A percentile compares a stretch with the other conserved stretches of the same genome.
Evolutionary conservation across 2,329 filamentous ascomycete genomes (phyloP).

Genomic region (Beauveria pseudobassiana): DNA sequence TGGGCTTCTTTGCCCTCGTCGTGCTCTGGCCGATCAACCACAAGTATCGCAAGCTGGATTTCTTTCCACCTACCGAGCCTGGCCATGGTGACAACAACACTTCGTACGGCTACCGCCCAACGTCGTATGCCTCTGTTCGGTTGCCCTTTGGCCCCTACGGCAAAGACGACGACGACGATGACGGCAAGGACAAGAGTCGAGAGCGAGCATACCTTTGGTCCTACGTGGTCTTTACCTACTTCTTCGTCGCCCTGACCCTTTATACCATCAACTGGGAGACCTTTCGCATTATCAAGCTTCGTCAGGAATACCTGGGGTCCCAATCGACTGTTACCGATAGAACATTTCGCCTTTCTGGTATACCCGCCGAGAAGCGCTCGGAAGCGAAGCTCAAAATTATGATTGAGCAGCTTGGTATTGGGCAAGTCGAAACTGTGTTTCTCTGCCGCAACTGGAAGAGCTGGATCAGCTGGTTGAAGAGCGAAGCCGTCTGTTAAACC

Average conservation of each 20-base stretch:
- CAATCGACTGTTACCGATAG: conserved; percentile 95
- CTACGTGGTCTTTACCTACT: conserved; percentile 88
- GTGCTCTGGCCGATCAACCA: conserved; percentile 83
- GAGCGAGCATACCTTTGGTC: conserved; percentile 67
- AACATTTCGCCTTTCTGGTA: conserved; percentile 84
- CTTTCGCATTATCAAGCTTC: conserved; percentile 71
- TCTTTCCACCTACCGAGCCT: not conserved
- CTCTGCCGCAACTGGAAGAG: conserved; percentile 80
- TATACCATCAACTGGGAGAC: conserved; percentile 82
- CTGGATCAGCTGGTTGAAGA: conserved; percentile 68
- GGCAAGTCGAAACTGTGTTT: conserved; percentile 80
- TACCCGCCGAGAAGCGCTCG: conserved; percentile 69
- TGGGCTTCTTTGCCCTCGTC: conserved; percentile 72
- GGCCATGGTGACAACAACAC: conserved; percentile 1
- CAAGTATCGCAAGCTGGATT: conserved; percentile 37
- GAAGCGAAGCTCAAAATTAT: conserved; percentile 80
- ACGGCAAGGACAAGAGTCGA: conserved; percentile 24
- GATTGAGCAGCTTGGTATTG: conserved; percentile 81
- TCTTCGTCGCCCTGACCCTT: conserved; percentile 76
- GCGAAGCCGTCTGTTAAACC: conserved; percentile 57
- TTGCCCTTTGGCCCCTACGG: conserved; percentile 9
- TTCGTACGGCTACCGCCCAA: not conserved
- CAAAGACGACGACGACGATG: not conserved
- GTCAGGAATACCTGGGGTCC: conserved; percentile 86
- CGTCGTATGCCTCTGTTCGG: conserved; percentile 13